phyloP scores from a whole-genome alignment of 306 rosid species.

The Quercus bicolor region DNA sequence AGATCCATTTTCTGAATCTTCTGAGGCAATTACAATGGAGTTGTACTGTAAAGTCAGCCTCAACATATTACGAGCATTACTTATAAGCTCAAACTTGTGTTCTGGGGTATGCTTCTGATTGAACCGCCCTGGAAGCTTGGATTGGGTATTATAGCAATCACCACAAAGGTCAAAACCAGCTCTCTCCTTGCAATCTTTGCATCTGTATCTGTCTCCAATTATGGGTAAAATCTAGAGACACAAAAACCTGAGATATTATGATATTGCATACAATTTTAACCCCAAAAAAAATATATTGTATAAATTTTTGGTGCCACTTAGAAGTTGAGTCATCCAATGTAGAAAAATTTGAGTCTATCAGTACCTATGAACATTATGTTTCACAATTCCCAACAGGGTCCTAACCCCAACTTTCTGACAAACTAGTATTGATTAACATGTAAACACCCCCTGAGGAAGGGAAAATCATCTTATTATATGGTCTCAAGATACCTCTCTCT shows the following conservation, averaged over 20 bases:
- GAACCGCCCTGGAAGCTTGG: constrained; percentile 89
- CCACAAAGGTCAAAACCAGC: constrained; percentile 82
- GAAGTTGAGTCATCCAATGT: neutral
- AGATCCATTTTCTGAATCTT: constrained; percentile 27
- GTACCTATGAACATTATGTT: neutral
- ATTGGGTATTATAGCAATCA: constrained; percentile 50
- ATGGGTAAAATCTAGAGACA: constrained; percentile 59
- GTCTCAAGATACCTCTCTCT: too few relatives aligned
- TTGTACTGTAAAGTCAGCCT: constrained; percentile 28
- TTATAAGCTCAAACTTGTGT: constrained; percentile 46
- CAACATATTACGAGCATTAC: neutral
- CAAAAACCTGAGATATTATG: constrained; percentile 8
- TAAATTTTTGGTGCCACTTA: neutral
- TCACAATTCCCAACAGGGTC: neutral
- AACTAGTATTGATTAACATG: too few relatives aligned
- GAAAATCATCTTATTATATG: too few relatives aligned
- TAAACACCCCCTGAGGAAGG: too few relatives aligned
- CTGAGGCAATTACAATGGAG: constrained; percentile 26
- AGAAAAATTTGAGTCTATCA: neutral
- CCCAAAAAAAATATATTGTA: neutral
- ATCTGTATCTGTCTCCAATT: constrained; percentile 69
- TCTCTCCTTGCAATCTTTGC: constrained; percentile 61
- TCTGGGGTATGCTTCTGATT: constrained; percentile 90
- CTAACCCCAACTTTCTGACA: too few relatives aligned
- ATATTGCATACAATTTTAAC: neutral